Base-by-base conservation (phyloP, 139 green algal species). In the Deuterostichococcus epilithicus region DNA sequence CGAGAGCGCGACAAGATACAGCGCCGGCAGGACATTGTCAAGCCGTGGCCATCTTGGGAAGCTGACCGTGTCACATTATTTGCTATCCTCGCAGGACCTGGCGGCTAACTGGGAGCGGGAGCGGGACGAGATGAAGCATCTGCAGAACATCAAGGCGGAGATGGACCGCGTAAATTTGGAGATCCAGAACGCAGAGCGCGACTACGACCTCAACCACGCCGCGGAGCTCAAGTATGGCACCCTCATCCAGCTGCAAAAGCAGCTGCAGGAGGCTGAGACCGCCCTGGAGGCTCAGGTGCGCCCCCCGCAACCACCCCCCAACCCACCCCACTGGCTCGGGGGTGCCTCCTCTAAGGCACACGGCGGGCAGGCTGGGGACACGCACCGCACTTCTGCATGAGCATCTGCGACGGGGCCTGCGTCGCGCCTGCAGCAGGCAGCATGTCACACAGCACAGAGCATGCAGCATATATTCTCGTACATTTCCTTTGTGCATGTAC, bases 151-250 rank as follows among this genome's bases (percentile, higher is more conserved):
- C 58, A 97, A 96, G 80, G 95, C 94, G 79, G 95, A 99, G 86
- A 95, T 98, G 26, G 94, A 98, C 78, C 83, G 94, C 6, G 91
- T 98, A 42, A 78, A 77, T 60, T 77, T 95, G 32, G 86, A 93
- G 75, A 91, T 95, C 36, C 47, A 83, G 77, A 74, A 88, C 71
- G 94, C 95, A 34, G 94, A 98, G 88, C 80, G 94, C 13, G 93
- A 97, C 78, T 98, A 98, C 83, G 94, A 98, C 82, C 87, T 98
- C 18, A 98, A 92, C 82, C 77, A 86, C 35, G 95, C 95, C 3
- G 95, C 95, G 6, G 95, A 99, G 88, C 88, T 99, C 78, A 99
- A 99, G 88, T 99, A 99, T 78, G 96, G 96, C 39, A 96, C 90
- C 18, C 88, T 99, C 63, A 88, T 96, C 74, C 81, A 86, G 25